Evolutionary conservation across 305 asterid species (phyloP).

Genomic region (Fraxinus nigra): DNA sequence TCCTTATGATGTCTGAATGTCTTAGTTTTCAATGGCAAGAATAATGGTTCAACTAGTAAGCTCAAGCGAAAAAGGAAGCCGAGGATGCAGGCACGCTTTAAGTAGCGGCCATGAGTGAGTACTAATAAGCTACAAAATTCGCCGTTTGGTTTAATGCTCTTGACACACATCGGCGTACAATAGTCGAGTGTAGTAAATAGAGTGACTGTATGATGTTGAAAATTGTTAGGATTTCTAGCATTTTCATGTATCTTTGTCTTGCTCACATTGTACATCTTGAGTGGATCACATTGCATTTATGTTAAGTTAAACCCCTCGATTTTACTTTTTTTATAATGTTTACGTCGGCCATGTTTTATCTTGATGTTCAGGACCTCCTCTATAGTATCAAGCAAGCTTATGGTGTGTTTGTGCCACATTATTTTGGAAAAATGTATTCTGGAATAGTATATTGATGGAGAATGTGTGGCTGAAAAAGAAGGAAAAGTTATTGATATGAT

Average conservation of each 20-base stretch:
- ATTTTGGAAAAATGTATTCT: no score
- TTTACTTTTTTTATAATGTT: background rate
- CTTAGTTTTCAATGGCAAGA: constrained; percentile 6
- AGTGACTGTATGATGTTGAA: background rate
- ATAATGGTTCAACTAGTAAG: constrained; percentile 7
- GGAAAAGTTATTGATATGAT: no score
- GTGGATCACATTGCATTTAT: background rate
- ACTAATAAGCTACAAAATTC: constrained; percentile 22
- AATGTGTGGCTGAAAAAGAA: no score
- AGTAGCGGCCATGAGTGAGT: constrained; percentile 30
- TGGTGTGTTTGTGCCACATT: no score
- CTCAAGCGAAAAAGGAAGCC: constrained; percentile 24
- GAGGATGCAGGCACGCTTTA: constrained; percentile 27
- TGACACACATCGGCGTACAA: constrained; percentile 14
- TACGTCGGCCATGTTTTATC: background rate
- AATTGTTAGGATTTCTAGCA: background rate
- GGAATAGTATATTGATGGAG: no score
- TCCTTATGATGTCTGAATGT: background rate
- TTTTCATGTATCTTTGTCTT: background rate
- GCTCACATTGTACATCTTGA: background rate
- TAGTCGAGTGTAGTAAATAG: constrained; percentile 1
- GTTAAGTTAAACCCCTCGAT: background rate
- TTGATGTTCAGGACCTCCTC: background rate
- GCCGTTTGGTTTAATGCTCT: constrained; percentile 2
- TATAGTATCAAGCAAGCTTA: background rate